These are phyloP conservation scores for Lactifluus piperatus DNA, from an alignment of 768 basidiomycete species.

Conservation along the genomic window DNA sequence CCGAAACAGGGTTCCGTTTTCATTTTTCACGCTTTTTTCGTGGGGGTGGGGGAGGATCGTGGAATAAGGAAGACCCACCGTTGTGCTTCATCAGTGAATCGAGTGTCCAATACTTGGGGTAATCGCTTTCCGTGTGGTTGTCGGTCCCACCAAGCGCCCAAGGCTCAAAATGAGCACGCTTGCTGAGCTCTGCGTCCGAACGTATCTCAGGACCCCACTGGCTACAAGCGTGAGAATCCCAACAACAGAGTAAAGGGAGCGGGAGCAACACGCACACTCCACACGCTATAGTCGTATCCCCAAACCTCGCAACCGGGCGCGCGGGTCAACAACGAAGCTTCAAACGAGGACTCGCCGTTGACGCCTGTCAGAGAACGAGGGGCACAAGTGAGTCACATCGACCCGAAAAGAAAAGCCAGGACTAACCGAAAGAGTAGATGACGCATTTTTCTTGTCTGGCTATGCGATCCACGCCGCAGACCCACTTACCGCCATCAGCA, in stretches of 20 bases:
- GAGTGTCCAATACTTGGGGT: conserved; percentile 51
- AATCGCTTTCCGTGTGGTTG: conserved; percentile 35
- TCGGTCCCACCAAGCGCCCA: conserved; percentile 33
- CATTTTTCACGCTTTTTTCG: too few relatives aligned
- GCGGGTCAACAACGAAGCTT: conserved; percentile 37
- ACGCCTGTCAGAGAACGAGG: too few relatives aligned
- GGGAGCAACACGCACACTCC: conserved; percentile 23
- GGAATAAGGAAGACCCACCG: conserved; percentile 28
- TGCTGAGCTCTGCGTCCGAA: conserved; percentile 24
- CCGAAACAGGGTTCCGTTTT: too few relatives aligned
- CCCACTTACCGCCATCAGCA: too few relatives aligned
- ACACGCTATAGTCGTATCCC: conserved; percentile 37
- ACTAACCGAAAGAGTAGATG: too few relatives aligned
- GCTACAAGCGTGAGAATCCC: too few relatives aligned
- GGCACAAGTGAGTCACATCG: too few relatives aligned
- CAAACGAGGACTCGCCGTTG: conserved; percentile 43
- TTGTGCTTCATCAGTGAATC: conserved; percentile 55
- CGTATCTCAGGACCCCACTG: conserved; percentile 38
- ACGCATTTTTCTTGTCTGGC: too few relatives aligned
- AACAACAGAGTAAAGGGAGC: too few relatives aligned
- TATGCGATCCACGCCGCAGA: too few relatives aligned
- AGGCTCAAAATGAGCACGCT: conserved; percentile 36
- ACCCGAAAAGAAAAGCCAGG: too few relatives aligned
- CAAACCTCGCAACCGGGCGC: conserved; percentile 32
- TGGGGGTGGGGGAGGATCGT: neutral